Evolutionary conservation across 2,329 filamentous ascomycete species (phyloP), one percentile per base, ranked within the genome.

Genomic region (Furcasterigmium furcatum): DNA sequence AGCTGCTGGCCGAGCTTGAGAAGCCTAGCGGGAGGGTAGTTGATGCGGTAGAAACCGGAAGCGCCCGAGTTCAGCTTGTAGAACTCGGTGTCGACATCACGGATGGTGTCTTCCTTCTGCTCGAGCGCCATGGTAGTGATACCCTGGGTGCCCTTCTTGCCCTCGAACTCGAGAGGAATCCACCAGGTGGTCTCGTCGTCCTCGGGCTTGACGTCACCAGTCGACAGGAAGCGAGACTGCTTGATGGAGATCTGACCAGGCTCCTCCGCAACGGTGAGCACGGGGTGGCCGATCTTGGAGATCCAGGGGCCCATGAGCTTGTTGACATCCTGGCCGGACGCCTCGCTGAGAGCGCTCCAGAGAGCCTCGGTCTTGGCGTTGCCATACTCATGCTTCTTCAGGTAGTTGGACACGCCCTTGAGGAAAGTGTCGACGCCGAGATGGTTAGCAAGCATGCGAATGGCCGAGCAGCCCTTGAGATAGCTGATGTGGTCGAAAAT

Each of bases 401-500:
- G 80, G 67, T 99, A 99, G 57, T 85, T 82, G 16, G 88, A 84
- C 41, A 99, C 91, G 56, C 94, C 94, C 60, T 88, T 85, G 43
- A 99, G 75, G 76, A 99, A 99, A 2, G 82, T 87, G 58, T 96
- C 84, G 43, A 87, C 84, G 13, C 91, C 91, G 16, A 99, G 81
- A 65, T 97, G 88, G 58, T 87, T 85, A 56, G 90, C 92, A 57
- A 99, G 71, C 94, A 99, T 99, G 60, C 94, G 87, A 60, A 99
- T 94, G 48, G 94, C 88, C 3, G 92, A 96, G 71, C 90, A 95
- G 29, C 94, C 94, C 73, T 99, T 97, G 51, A 95, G 77, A 63
- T 97, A 99, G 68, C 88, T 95, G 68, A 99, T 97, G 63, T 86
- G 82, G 64, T 99, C 94, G 61, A 99, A 99, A 54, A 97, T 95